Evolutionary conservation across 495 filamentous ascomycete genomes (phyloP).

Genomic region (Gamarada debralockiae): DNA sequence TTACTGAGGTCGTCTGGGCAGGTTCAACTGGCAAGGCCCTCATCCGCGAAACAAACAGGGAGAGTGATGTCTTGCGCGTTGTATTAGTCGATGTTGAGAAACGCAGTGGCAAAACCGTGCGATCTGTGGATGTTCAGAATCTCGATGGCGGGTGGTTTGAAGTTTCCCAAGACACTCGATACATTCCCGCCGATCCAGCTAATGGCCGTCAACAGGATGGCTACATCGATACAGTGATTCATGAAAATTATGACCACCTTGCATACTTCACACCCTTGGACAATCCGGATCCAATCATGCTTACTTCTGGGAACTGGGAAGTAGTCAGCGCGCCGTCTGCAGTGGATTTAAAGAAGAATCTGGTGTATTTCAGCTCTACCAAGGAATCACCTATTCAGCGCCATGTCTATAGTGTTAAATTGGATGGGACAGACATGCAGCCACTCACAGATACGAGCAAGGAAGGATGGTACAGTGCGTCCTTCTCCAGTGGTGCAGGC

Average conservation of each 20-base stretch:
- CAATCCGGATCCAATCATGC: slow-evolving; percentile 70
- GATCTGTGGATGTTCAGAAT: slow-evolving; percentile 69
- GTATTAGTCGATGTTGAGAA: slow-evolving; percentile 76
- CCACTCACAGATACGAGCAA: slow-evolving; percentile 71
- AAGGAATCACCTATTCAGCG: slow-evolving; percentile 84
- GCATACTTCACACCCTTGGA: slow-evolving; percentile 94
- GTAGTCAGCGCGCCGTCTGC: slow-evolving; percentile 85
- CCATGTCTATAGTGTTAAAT: slow-evolving; percentile 83
- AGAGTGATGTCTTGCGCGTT: slow-evolving; percentile 84
- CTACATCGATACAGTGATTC: slow-evolving; percentile 88
- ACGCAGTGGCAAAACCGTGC: slow-evolving; percentile 74
- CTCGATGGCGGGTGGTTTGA: slow-evolving; percentile 98
- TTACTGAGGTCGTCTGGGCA: slow-evolving; percentile 92
- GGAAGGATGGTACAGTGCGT: slow-evolving; percentile 80
- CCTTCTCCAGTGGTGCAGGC: slow-evolving; percentile 76
- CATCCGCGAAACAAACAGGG: slow-evolving; percentile 87
- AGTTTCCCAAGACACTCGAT: slow-evolving; percentile 80
- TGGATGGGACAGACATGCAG: slow-evolving; percentile 69
- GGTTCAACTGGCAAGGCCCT: slow-evolving; percentile 67
- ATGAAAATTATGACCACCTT: slow-evolving; percentile 85
- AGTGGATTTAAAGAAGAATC: slow-evolving; percentile 75
- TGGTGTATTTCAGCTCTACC: slow-evolving; percentile 88
- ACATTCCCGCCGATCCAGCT: slow-evolving; percentile 76
- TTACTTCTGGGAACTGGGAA: slow-evolving; percentile 90
- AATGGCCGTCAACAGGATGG: slow-evolving; percentile 79